Evolutionary conservation across 1,139 yeast species (phyloP), one percentile per base, ranked within the genome.

Genomic region (Arxiozyma slooffiae): DNA sequence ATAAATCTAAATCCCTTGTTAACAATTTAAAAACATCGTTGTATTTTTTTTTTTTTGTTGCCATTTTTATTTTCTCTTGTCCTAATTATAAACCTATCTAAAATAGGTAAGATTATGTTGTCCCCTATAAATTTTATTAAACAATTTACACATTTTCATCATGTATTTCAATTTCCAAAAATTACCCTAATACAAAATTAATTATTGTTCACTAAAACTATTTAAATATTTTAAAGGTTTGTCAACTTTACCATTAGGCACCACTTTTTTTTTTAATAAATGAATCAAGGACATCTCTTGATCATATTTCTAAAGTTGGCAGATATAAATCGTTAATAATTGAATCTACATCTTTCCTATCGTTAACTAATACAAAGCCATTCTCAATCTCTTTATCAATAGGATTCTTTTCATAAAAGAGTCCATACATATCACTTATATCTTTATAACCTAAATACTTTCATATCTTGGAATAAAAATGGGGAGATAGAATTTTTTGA

Each of bases 111-210:
- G 34, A 55, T 47, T 37, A n/a, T 67, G 52, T 11, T 53, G 52
- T 3, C 60, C 62, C 38, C 55, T 44, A 1, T 53, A 54, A 26
- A 57, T 51, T 9, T 52, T 38, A 7, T 62, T 22, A 38, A 57
- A 50, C n/a, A 63, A 47, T 8, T 53, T 38, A 37, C 60, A 58
- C 44, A 58, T 56, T 48, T 55, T 60, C 20, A 52, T 46, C 23
- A 55, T 53, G 43, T 62, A 62, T 17, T 52, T 48, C 41, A 53
- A 55, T 43, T 52, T 55, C 66, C 66, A 61, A 22, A 50, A 49
- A 18, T 51, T 50, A 47, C 60, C 64, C 20, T 47, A 44, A 24
- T 48, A 48, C 4, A 38, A 38, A 21, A 50, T 40, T 16, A 48
- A 46, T 30, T 56, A 55, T 17, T 59, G 57, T 6, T 47, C 50